Percentiles rank a stretch among this genome's conserved stretches.
These are phyloP conservation scores for Pseudogymnoascus sp. DNA, from an alignment of 2,329 filamentous ascomycete species.

Conservation along the genomic window DNA sequence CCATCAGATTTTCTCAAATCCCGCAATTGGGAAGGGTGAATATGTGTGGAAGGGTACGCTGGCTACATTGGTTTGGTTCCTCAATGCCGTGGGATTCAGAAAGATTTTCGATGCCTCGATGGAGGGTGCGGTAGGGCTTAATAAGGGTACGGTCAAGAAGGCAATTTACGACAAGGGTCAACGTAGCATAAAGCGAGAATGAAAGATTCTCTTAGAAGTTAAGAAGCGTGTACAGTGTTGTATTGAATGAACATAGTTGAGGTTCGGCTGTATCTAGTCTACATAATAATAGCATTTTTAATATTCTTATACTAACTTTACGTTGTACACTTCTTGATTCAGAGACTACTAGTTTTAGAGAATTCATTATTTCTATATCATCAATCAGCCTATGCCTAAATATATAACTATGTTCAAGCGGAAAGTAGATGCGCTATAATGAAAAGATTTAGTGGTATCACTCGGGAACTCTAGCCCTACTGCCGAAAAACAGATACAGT, in stretches of 20 bases:
- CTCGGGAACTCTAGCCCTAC: background rate
- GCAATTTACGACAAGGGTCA: constrained; percentile 12
- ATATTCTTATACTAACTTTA: background rate
- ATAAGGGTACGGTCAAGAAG: constrained; percentile 3
- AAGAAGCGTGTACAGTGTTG: background rate
- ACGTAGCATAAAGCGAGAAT: constrained; percentile 5
- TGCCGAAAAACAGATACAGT: background rate
- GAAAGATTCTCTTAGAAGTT: background rate
- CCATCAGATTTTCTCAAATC: constrained; percentile 12
- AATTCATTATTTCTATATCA: background rate
- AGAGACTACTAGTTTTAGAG: background rate
- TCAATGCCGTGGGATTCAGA: constrained; percentile 12
- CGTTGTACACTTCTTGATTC: background rate
- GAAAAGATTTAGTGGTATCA: background rate
- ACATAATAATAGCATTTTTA: background rate
- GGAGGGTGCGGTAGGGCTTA: constrained; percentile 5
- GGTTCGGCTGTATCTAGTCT: background rate
- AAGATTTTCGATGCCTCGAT: constrained; percentile 12
- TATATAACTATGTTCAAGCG: background rate
- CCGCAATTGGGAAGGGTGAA: constrained; percentile 9
- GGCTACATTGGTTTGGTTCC: constrained; percentile 10
- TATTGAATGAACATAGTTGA: background rate
- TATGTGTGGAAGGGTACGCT: constrained; percentile 13
- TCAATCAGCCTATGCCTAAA: background rate
- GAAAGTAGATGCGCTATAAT: background rate